Conservation (phyloP, 2,329 filamentous ascomycete genomes). For the Fusarium caatingaense region DNA sequence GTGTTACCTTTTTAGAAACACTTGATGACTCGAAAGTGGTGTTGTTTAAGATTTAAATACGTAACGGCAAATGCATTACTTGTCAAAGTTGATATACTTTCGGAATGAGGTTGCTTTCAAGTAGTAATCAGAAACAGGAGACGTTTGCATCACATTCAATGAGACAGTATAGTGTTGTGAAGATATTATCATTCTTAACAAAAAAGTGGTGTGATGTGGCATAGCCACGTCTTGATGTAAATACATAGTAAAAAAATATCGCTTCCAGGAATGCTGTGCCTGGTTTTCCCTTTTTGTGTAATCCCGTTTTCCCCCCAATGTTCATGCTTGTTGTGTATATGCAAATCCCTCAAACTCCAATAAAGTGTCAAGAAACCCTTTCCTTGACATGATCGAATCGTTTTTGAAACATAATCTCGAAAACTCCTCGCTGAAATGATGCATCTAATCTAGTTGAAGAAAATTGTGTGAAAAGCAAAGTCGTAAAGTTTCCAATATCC, state of each 20-base stretch:
- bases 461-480: slow-evolving; percentile 13
- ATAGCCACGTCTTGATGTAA: slow-evolving; percentile 17
- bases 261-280: slow-evolving; percentile 25
- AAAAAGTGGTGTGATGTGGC: neutral
- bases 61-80: neutral
- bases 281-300: slow-evolving; percentile 23
- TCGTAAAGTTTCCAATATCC: slow-evolving; percentile 32
- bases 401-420: slow-evolving; percentile 32
- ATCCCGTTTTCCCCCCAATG: slow-evolving; percentile 10
- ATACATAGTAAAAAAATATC: slow-evolving; percentile 29
- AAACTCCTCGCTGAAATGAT: slow-evolving; percentile 44
- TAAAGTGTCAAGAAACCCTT: slow-evolving; percentile 12
- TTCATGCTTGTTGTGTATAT: slow-evolving; percentile 5
- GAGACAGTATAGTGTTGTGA: slow-evolving; percentile 4
- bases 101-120: neutral
- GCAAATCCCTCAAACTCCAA: slow-evolving; percentile 24
- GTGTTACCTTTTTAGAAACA: slow-evolving; percentile 7
- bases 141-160: slow-evolving; percentile 10
- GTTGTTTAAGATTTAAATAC: slow-evolving; percentile 11
- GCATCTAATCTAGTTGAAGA: slow-evolving; percentile 14
- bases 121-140: neutral
- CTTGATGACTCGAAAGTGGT: slow-evolving; percentile 22
- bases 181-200: slow-evolving; percentile 23
- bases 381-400: slow-evolving; percentile 9
- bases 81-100: neutral